These are phyloP conservation scores for Talaromyces atroroseus DNA, from an alignment of 2,329 filamentous ascomycete species.

Conservation along the genomic window DNA sequence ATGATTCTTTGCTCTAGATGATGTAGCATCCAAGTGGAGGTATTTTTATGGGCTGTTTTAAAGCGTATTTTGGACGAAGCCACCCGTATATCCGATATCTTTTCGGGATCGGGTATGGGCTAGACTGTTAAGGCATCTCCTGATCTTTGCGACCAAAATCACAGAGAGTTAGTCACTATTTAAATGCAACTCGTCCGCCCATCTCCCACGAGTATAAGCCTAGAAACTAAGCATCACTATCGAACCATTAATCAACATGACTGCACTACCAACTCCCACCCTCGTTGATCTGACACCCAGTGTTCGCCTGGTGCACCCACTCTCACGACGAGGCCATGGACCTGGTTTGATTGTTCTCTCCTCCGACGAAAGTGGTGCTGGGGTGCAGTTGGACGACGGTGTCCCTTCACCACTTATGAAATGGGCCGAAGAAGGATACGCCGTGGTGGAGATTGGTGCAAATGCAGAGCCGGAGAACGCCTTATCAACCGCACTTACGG, in stretches of 20 bases:
- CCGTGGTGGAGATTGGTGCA: constrained; percentile 51
- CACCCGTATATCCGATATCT: neutral
- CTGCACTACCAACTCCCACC: neutral
- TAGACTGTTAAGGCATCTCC: neutral
- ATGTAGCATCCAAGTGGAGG: too few species aligned
- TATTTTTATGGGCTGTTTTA: too few species aligned
- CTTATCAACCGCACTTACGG: neutral
- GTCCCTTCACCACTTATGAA: constrained; percentile 57
- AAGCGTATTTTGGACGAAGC: too few species aligned
- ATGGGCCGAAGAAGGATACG: constrained; percentile 67
- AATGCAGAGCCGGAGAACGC: neutral
- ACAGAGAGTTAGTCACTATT: neutral
- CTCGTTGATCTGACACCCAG: neutral
- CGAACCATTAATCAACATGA: neutral
- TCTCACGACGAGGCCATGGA: constrained; percentile 45
- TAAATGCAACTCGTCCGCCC: neutral
- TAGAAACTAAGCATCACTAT: neutral
- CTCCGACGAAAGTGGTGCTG: constrained; percentile 25
- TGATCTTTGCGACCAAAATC: neutral
- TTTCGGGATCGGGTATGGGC: neutral
- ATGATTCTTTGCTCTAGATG: too few species aligned
- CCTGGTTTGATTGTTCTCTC: constrained; percentile 46
- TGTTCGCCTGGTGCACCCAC: constrained; percentile 38
- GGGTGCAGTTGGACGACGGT: constrained; percentile 31
- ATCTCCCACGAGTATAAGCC: neutral